These are phyloP conservation scores for Penicillium subrubescens DNA, from an alignment of 495 filamentous ascomycete genomes.

Conservation along the genomic window DNA sequence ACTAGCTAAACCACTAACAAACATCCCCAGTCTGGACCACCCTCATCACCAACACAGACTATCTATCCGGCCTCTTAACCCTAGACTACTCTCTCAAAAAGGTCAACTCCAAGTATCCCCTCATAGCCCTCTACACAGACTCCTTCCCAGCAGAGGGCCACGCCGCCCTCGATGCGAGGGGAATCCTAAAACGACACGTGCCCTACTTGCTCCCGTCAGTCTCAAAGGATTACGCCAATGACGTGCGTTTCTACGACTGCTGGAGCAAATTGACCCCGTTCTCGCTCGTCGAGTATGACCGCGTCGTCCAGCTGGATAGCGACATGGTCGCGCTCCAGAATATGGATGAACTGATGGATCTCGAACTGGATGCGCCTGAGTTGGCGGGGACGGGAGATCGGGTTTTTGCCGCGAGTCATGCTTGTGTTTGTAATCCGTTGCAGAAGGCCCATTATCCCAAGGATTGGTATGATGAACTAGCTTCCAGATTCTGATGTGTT, in stretches of 20 bases:
- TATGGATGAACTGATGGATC: slow-evolving; percentile 86
- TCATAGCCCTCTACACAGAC: slow-evolving; percentile 78
- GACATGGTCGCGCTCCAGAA: slow-evolving; percentile 79
- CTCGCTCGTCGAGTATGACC: slow-evolving; percentile 66
- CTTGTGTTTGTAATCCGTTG: slow-evolving; percentile 81
- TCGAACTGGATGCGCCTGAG: slow-evolving; percentile 61
- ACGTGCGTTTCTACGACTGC: slow-evolving; percentile 78
- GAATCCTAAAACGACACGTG: slow-evolving; percentile 63
- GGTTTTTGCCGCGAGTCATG: slow-evolving; percentile 74
- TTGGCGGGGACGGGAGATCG: slow-evolving; percentile 52
- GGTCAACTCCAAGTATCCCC: slow-evolving; percentile 62
- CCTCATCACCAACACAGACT: slow-evolving; percentile 74
- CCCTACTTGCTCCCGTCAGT: slow-evolving; percentile 62
- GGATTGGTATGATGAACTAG: slow-evolving; percentile 55
- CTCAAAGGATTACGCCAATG: slow-evolving; percentile 58
- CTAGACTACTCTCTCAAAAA: slow-evolving; percentile 69
- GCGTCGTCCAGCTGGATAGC: slow-evolving; percentile 78
- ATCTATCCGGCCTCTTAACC: slow-evolving; percentile 72
- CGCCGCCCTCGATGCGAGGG: slow-evolving; percentile 61
- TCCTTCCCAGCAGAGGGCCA: slow-evolving; percentile 63
- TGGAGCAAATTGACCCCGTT: slow-evolving; percentile 86
- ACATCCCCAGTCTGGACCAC: slow-evolving; percentile 65
- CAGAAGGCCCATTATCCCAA: slow-evolving; percentile 73
- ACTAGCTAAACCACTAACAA: not conserved
- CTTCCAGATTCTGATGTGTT: not conserved